These are phyloP conservation scores for Mycosphaerella sp. DNA, from an alignment of 2,329 filamentous ascomycete genomes.

Conservation along the genomic window DNA sequence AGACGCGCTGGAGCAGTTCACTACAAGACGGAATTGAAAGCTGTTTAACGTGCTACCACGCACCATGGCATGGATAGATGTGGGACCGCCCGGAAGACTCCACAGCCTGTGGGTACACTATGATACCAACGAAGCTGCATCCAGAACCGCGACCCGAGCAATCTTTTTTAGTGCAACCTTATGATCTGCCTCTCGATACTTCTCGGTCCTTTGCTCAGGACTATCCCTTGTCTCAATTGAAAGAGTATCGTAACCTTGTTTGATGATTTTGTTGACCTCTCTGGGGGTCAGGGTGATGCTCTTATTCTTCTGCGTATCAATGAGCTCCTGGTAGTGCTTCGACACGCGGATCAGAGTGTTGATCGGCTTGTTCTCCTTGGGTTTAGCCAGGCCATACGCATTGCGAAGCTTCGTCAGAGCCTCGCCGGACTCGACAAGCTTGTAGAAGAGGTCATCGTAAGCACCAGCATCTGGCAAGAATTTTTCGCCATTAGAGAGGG, in stretches of 20 bases:
- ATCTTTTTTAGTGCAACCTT: conserved; percentile 80
- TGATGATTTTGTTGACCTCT: conserved; percentile 86
- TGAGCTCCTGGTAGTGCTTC: conserved; percentile 77
- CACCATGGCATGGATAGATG: neutral
- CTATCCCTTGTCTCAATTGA: conserved; percentile 86
- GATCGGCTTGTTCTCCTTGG: conserved; percentile 57
- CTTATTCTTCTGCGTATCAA: conserved; percentile 54
- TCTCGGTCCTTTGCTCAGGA: conserved; percentile 56
- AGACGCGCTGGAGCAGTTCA: conserved; percentile 21
- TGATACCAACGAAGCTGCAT: conserved; percentile 41
- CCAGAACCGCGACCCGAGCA: conserved; percentile 69
- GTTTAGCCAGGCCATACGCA: conserved; percentile 53
- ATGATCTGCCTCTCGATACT: conserved; percentile 66
- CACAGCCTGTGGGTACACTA: neutral
- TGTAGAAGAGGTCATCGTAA: conserved; percentile 98
- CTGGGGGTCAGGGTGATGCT: conserved; percentile 65
- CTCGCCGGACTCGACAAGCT: conserved; percentile 87
- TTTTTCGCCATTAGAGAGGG: conserved; percentile 77
- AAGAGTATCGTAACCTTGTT: conserved; percentile 91
- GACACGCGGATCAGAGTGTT: conserved; percentile 77
- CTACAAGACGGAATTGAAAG: conserved; percentile 4
- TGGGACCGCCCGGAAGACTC: neutral
- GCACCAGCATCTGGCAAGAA: conserved; percentile 82
- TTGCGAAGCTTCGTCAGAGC: conserved; percentile 75
- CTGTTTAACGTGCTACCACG: neutral